Conservation (phyloP, 371 early-diverging fungal species). For the Nosema granulosis region DNA sequence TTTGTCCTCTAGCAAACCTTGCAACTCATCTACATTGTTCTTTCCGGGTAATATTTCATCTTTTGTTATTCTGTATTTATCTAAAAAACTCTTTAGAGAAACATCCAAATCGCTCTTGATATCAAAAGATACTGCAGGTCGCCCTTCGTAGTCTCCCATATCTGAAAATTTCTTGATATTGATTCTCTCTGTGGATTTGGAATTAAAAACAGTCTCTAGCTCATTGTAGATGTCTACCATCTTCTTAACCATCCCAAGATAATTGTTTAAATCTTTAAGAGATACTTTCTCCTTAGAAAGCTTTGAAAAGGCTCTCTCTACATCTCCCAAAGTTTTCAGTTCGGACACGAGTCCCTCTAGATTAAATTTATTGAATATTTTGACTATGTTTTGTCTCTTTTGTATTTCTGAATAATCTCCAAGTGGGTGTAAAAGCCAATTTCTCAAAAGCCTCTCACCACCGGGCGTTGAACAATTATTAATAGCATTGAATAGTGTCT, state of each 20-base stretch:
- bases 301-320: constrained; percentile 81
- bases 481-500: constrained; percentile 76
- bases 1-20: constrained; percentile 26
- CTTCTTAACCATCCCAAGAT: neutral
- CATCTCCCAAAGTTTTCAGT: constrained; percentile 73
- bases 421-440: constrained; percentile 61
- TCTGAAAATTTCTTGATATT: neutral
- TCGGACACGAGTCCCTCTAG: constrained; percentile 52
- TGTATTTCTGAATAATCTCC: constrained; percentile 70
- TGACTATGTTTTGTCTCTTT: constrained; percentile 77
- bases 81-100: neutral
- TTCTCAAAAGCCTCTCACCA: constrained; percentile 60
- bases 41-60: constrained; percentile 55
- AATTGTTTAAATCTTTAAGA: constrained; percentile 65
- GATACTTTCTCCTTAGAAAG: constrained; percentile 77
- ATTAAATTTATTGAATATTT: constrained; percentile 70
- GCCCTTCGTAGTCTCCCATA: neutral
- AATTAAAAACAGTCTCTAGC: neutral
- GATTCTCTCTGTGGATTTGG: neutral
- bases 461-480: constrained; percentile 55
- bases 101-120: neutral
- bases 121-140: neutral
- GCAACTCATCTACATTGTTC: constrained; percentile 50
- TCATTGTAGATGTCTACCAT: constrained; percentile 19
- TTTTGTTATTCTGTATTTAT: constrained; percentile 18